A percentile compares a stretch with the other conserved stretches of the same genome.
phyloP scores from a whole-genome alignment of 2,329 filamentous ascomycete species.

The Atkinsonella hypoxylon region DNA sequence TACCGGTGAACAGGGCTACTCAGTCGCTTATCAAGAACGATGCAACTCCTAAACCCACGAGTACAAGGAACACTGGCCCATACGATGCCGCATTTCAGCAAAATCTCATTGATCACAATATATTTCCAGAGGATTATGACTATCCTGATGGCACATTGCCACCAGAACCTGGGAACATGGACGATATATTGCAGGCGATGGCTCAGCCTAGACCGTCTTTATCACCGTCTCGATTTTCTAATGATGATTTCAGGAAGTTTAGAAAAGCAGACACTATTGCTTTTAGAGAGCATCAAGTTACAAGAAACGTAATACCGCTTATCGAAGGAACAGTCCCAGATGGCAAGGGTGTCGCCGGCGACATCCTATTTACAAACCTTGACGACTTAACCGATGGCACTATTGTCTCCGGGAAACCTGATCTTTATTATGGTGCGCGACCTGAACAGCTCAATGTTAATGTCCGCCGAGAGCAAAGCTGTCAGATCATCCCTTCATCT shows the following conservation, averaged over 20 bases:
- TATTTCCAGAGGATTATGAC: conserved; percentile 9
- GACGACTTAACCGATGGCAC: conserved; percentile 22
- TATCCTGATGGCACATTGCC: conserved; percentile 9
- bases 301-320: conserved; percentile 19
- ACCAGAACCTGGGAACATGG: conserved; percentile 11
- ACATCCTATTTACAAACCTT: conserved; percentile 23
- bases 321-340: conserved; percentile 14
- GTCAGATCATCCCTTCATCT: conserved; percentile 22
- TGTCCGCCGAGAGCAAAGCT: conserved; percentile 10
- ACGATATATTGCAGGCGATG: conserved; percentile 10
- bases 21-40: too few species aligned
- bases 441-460: conserved; percentile 17
- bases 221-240: conserved; percentile 23
- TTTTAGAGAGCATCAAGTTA: conserved; percentile 23
- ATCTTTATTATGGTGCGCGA: conserved; percentile 22
- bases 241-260: conserved; percentile 14
- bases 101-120: conserved; percentile 10
- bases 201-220: conserved; percentile 17
- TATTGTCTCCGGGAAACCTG: conserved; percentile 18
- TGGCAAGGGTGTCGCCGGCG: conserved; percentile 13
- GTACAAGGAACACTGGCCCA: conserved; percentile 9
- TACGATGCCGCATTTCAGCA: conserved; percentile 13
- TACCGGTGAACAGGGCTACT: too few species aligned
- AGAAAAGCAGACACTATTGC: conserved; percentile 13
- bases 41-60: background rate